Evolutionary conservation across 345 rosid species (phyloP).

Genomic region (Hibiscus syriacus): DNA sequence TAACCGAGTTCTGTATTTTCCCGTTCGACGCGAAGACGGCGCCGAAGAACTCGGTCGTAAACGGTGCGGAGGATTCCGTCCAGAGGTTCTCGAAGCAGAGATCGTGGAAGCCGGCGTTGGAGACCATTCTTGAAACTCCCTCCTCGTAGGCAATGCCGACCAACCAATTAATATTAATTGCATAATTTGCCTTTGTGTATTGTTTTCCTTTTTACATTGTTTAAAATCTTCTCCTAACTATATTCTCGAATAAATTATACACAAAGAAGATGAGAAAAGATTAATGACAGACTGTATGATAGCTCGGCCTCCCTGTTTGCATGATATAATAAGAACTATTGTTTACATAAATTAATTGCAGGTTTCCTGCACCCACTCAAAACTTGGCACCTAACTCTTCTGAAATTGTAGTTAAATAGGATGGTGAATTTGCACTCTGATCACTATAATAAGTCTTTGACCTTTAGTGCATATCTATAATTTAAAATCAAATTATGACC

Average conservation of each 20-base stretch:
- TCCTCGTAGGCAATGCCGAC: neutral
- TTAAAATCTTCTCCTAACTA: too few relatives aligned
- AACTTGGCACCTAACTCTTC: neutral
- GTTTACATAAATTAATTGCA: neutral
- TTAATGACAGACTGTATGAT: neutral
- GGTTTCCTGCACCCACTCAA: neutral
- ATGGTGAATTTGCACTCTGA: too few relatives aligned
- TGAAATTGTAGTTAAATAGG: too few relatives aligned
- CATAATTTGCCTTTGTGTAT: neutral
- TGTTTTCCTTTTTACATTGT: too few relatives aligned
- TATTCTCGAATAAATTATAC: too few relatives aligned
- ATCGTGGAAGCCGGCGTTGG: conserved; percentile 58
- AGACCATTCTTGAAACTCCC: conserved; percentile 43
- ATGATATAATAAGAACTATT: neutral
- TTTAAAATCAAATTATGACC: neutral
- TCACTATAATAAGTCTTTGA: too few relatives aligned
- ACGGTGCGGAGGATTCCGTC: neutral
- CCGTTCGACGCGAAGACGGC: conserved; percentile 9
- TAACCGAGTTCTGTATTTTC: conserved; percentile 32
- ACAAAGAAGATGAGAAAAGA: too few relatives aligned
- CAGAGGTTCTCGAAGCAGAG: conserved; percentile 33
- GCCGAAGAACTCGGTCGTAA: neutral
- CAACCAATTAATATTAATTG: neutral
- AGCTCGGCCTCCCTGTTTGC: neutral
- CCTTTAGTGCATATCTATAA: too few relatives aligned